A percentile compares a stretch with the other conserved stretches of the same genome.
These are phyloP conservation scores for Biscogniauxia sp. DNA, from an alignment of 2,329 filamentous ascomycete species.

Conservation along the genomic window DNA sequence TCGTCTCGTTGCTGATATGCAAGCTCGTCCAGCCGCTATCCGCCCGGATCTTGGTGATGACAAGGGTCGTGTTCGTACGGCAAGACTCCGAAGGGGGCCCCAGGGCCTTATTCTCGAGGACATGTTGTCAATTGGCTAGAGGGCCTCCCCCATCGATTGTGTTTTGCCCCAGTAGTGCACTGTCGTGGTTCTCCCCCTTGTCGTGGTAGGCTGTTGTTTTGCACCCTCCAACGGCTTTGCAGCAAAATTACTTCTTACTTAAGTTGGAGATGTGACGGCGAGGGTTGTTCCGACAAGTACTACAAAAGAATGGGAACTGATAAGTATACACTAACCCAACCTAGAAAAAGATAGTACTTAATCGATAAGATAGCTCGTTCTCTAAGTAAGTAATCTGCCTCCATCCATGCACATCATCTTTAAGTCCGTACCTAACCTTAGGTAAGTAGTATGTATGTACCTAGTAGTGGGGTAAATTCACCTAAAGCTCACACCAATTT, in stretches of 20 bases:
- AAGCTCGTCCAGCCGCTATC: conserved; percentile 6
- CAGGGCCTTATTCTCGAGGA: conserved; percentile 32
- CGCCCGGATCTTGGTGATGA: conserved; percentile 5
- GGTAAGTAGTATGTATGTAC: too few species aligned
- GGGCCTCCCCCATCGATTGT: conserved; percentile 14
- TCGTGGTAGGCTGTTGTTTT: not conserved
- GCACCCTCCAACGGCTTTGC: not conserved
- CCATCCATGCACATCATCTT: too few species aligned
- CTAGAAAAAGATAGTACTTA: too few species aligned
- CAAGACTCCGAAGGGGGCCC: conserved; percentile 28
- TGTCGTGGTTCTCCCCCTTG: conserved; percentile 3
- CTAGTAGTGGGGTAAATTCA: too few species aligned
- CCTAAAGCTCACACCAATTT: too few species aligned
- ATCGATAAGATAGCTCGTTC: too few species aligned
- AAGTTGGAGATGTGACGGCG: not conserved
- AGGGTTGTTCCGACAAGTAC: conserved; percentile 19
- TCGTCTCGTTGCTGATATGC: conserved; percentile 21
- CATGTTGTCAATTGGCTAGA: conserved; percentile 22
- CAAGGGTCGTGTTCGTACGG: conserved; percentile 27
- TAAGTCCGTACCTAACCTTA: too few species aligned
- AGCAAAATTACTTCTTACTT: conserved; percentile 4
- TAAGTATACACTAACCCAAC: not conserved
- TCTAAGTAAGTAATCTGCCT: too few species aligned
- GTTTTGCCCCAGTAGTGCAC: not conserved
- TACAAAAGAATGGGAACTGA: not conserved